These are phyloP conservation scores for Coemansia sp. DNA, from an alignment of 192 early-diverging fungal species.

Conservation along the genomic window DNA sequence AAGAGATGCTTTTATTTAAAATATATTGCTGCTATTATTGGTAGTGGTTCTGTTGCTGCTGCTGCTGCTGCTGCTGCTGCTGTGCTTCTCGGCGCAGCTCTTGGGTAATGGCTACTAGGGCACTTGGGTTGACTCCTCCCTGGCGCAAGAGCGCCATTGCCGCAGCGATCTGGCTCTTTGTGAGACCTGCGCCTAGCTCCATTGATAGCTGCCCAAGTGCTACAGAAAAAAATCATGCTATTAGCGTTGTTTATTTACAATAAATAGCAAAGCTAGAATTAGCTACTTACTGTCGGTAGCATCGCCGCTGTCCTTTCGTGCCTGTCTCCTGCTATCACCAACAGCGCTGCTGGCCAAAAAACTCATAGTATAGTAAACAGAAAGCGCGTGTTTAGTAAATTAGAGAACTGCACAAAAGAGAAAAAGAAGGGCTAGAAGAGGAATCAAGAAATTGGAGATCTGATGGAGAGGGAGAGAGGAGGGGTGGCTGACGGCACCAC, in stretches of 20 bases:
- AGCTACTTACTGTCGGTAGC: background rate
- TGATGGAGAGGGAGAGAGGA: no score
- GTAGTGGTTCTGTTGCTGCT: background rate
- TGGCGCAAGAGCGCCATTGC: constrained; percentile 42
- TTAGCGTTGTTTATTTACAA: background rate
- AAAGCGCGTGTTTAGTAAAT: background rate
- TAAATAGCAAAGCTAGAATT: background rate
- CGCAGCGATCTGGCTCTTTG: constrained; percentile 36
- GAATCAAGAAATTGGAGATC: background rate
- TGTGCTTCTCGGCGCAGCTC: constrained; percentile 41
- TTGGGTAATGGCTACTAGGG: constrained; percentile 45
- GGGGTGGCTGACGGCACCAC: background rate
- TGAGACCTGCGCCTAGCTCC: constrained; percentile 41
- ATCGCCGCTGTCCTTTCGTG: background rate
- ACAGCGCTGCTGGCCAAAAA: background rate
- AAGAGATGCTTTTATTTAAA: background rate
- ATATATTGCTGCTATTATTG: background rate
- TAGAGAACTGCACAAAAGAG: background rate
- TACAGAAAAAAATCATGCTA: constrained; percentile 2
- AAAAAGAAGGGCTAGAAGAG: background rate
- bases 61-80: background rate
- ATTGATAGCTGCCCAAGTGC: constrained; percentile 35
- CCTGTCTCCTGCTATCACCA: background rate
- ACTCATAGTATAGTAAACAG: background rate
- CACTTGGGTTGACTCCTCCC: constrained; percentile 46